Evolutionary conservation across 306 rosid genomes (phyloP).

Genomic region (Vigna unguiculata): DNA sequence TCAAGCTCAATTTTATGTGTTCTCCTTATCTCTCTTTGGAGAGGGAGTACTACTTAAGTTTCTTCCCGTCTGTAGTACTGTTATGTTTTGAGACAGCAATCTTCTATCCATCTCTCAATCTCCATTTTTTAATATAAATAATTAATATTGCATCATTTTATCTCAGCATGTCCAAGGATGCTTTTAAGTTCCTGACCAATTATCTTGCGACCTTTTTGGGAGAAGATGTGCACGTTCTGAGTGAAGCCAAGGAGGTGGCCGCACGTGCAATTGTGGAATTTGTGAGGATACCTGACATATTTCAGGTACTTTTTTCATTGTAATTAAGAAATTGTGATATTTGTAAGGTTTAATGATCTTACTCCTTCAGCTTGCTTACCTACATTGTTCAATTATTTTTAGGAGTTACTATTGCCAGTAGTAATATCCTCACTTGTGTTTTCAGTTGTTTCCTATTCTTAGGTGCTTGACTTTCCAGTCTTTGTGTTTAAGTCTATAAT

Average conservation of each 20-base stretch:
- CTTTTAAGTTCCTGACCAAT: slow-evolving; percentile 77
- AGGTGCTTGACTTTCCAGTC: slow-evolving; percentile 29
- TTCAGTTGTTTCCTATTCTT: neutral
- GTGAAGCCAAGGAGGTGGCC: slow-evolving; percentile 93
- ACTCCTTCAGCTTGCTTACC: neutral
- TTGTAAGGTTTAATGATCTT: neutral
- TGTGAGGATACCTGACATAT: slow-evolving; percentile 81
- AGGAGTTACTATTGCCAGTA: neutral
- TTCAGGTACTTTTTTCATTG: slow-evolving; percentile 68
- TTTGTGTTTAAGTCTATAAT: neutral
- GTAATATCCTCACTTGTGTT: neutral
- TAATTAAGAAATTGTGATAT: slow-evolving; percentile 28
- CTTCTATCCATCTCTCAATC: slow-evolving; percentile 1
- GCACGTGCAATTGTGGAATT: slow-evolving; percentile 80
- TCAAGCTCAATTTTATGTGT: slow-evolving; percentile 2
- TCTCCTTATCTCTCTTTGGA: slow-evolving; percentile 1
- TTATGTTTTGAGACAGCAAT: slow-evolving; percentile 2
- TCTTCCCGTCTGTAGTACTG: neutral
- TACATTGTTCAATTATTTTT: neutral
- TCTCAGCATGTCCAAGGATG: slow-evolving; percentile 81
- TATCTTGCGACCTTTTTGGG: slow-evolving; percentile 81
- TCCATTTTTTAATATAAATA: neutral
- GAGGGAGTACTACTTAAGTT: neutral
- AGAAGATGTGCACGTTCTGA: slow-evolving; percentile 72
- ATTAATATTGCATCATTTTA: slow-evolving; percentile 30